A percentile compares a stretch with the other conserved stretches of the same genome.
These are phyloP conservation scores for Xylaria sp. DNA, from an alignment of 2,329 filamentous ascomycete genomes.

Conservation along the genomic window DNA sequence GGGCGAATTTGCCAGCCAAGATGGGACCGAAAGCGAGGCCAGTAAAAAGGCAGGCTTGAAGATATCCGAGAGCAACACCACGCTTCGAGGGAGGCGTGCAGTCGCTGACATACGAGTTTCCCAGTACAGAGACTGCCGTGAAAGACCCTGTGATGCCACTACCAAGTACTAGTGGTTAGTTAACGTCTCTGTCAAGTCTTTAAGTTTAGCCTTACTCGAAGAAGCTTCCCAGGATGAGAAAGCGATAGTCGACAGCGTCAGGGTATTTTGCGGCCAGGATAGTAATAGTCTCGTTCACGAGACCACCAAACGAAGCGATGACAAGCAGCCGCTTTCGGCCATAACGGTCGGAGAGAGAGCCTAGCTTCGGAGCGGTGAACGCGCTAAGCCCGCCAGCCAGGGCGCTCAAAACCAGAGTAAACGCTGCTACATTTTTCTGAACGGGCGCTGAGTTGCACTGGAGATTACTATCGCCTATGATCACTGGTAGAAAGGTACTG, in stretches of 20 bases:
- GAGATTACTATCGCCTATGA: slow-evolving; percentile 76
- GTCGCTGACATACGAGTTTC: slow-evolving; percentile 89
- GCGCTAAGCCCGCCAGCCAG: slow-evolving; percentile 82
- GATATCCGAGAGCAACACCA: slow-evolving; percentile 86
- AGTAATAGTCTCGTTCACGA: slow-evolving; percentile 79
- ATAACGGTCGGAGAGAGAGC: slow-evolving; percentile 85
- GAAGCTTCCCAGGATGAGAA: slow-evolving; percentile 79
- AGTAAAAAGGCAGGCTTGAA: slow-evolving; percentile 87
- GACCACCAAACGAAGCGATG: slow-evolving; percentile 77
- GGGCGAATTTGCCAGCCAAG: slow-evolving; percentile 81
- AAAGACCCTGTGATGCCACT: slow-evolving; percentile 85
- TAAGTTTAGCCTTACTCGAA: slow-evolving; percentile 64
- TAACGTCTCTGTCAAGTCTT: not conserved
- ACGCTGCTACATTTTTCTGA: slow-evolving; percentile 79
- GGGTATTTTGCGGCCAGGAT: slow-evolving; percentile 82
- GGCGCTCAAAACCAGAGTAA: slow-evolving; percentile 80
- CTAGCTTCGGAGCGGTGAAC: slow-evolving; percentile 83
- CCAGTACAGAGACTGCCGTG: slow-evolving; percentile 79
- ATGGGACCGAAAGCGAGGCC: slow-evolving; percentile 91
- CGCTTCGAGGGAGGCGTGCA: slow-evolving; percentile 84
- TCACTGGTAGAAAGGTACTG: slow-evolving; percentile 70
- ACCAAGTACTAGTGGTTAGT: slow-evolving; percentile 10
- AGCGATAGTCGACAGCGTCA: slow-evolving; percentile 77
- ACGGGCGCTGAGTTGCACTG: slow-evolving; percentile 86
- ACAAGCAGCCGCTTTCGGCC: slow-evolving; percentile 81